Base-by-base conservation (phyloP, 768 basidiomycete genomes). In the Hebeloma cylindrosporum region DNA sequence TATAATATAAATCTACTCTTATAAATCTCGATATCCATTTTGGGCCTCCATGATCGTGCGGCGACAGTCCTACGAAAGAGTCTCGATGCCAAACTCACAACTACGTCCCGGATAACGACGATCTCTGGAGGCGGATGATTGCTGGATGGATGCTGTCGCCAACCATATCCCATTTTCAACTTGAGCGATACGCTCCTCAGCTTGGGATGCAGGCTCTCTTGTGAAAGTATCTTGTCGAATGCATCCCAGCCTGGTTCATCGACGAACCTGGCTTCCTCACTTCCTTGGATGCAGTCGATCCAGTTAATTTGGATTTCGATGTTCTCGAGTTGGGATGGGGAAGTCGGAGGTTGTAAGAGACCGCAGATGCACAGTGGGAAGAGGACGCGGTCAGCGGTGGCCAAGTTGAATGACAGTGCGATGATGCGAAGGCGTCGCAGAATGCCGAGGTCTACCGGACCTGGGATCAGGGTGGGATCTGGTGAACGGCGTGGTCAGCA, bases 121-220 rank as follows among this genome's bases (percentile, higher is more conserved):
- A 51, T 34, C 1, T 27, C 25, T 5, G 50, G 50, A 9, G 45
- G 40, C 6, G 26, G n/a, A 1, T 22, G 9, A n/a, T 18, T 43
- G 17, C 30, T 14, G 16, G 28, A 22, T 9, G 20, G 10, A 3
- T 21, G 17, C 8, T 20, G 28, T 6, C n/a, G 17, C 45, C 50
- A 47, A 3, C 45, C 37, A 44, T 51, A 51, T 7, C 50, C 50
- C 26, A 51, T 20, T 18, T 18, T 38, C 42, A 51, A 25, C 2
- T 7, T 40, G 1, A 51, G 21, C 4, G 8, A 9, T 7, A 51
- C 42, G 9, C 16, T 9, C 11, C n/a, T 14, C 7, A 51, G 27
- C 16, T 23, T 31, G n/a, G 41, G 46, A 5, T 21, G 32, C 5
- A 44, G 25, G 13, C 31, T 43, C 7, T 31, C 10, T 0, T 11